These are phyloP conservation scores for Diaporthe ampelina DNA, from an alignment of 2,329 filamentous ascomycete genomes.

Conservation along the genomic window DNA sequence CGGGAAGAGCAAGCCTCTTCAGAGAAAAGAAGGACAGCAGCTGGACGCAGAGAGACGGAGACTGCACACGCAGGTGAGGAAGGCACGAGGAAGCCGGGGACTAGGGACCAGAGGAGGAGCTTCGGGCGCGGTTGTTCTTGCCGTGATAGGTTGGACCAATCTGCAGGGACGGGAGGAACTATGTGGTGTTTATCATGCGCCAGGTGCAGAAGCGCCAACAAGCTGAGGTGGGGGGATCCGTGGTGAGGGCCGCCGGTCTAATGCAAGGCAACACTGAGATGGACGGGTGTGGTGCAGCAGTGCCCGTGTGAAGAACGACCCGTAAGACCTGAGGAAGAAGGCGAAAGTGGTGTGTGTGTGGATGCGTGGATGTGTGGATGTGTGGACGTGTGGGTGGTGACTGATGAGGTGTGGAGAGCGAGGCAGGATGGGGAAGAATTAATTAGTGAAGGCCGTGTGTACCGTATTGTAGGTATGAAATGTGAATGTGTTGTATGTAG, in stretches of 20 bases:
- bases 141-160: constrained; percentile 33
- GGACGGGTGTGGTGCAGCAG: constrained; percentile 1
- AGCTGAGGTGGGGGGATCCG: constrained; percentile 33
- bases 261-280: constrained; percentile 35
- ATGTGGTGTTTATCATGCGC: constrained; percentile 23
- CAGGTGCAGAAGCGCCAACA: constrained; percentile 27
- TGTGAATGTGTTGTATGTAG: not conserved
- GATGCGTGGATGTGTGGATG: not conserved
- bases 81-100: not conserved
- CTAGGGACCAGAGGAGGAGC: constrained; percentile 15
- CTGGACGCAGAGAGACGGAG: not conserved
- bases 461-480: not conserved
- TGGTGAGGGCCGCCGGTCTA: constrained; percentile 27
- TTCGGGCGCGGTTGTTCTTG: constrained; percentile 33
- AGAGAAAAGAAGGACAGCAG: constrained; percentile 24
- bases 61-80: constrained; percentile 9
- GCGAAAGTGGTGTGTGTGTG: not conserved
- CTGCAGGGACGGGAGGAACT: constrained; percentile 34
- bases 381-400: not conserved
- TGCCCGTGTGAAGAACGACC: constrained; percentile 16
- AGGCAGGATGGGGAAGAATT: constrained; percentile 14
- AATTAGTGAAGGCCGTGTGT: constrained; percentile 1
- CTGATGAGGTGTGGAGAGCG: constrained; percentile 17
- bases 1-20: constrained; percentile 11
- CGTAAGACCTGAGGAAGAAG: not conserved